Base-by-base conservation (phyloP, 148 eudicot species). In the Salicornia ramosissima region DNA sequence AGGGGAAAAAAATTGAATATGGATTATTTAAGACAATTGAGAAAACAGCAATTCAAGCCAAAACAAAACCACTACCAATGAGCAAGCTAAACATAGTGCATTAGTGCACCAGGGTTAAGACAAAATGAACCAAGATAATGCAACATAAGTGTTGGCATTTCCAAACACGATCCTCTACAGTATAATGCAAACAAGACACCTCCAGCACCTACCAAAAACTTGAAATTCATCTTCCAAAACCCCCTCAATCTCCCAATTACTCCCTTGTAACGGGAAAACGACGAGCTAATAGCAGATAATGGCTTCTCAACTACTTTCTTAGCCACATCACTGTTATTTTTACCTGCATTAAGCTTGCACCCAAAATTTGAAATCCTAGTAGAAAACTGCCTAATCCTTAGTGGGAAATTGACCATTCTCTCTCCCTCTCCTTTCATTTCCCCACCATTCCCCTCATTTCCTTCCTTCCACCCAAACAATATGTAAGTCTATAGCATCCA, bases 111-210 rank as follows among this genome's bases (percentile, higher is more conserved):
- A n/a, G n/a, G 26, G 31, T 15, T 42, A 63, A 43, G 15, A 40
- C n/a, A 63, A 36, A 13, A 40, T 42, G 30, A 0, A 63, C n/a
- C 18, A 63, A 19, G 97, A 94, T 19, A 94, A 87, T 34, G 97
- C 96, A 46, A 94, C 78, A 82, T 89, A 86, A 53, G 86, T 81
- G 43, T 82, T 84, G 21, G 97, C 97, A 75, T 89, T 80, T 28
- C 96, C 96, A 86, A 94, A 91, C 91, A 94, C 71, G 25, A 87
- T 71, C 89, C 91, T 86, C 96, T 93, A 94, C 66, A 94, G 69
- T 61, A 89, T 46, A 80, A 94, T 83, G 81, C 97, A 94, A 59
- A 85, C 82, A 45, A 89, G 56, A 89, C 77, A 63, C 88, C 97
- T 30, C 82, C 96, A 21, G 88, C 92, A 39, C 97, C 97, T 21